phyloP scores from a whole-genome alignment of 2,329 filamentous ascomycete genomes.

The Penicillium sp. region DNA sequence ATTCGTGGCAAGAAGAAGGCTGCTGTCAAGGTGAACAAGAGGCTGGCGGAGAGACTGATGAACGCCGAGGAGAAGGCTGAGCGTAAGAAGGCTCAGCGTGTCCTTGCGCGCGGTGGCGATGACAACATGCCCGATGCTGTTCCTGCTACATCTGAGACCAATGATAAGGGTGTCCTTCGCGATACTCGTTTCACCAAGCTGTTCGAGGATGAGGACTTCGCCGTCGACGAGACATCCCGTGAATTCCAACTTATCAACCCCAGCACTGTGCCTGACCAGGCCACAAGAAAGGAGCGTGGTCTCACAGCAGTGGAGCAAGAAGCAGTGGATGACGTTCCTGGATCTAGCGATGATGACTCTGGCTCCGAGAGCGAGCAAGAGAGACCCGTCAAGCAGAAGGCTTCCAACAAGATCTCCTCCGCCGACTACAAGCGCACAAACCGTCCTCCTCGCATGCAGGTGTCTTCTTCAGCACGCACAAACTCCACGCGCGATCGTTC shows the following conservation, averaged over 20 bases:
- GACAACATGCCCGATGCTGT: conserved; percentile 40
- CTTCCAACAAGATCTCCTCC: conserved; percentile 53
- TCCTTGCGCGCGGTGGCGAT: conserved; percentile 59
- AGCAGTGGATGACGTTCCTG: conserved; percentile 52
- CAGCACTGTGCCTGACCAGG: conserved; percentile 60
- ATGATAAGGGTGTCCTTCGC: conserved; percentile 66
- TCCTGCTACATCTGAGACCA: conserved; percentile 18
- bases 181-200: conserved; percentile 85
- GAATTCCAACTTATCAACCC: conserved; percentile 91
- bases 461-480: conserved; percentile 53
- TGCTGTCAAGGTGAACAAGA: conserved; percentile 79
- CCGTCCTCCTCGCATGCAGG: conserved; percentile 55
- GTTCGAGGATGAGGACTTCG: conserved; percentile 92
- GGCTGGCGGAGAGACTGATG: conserved; percentile 62
- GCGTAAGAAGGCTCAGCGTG: conserved; percentile 44
- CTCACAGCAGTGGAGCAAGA: conserved; percentile 66
- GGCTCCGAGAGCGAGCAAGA: conserved; percentile 34
- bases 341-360: conserved; percentile 42
- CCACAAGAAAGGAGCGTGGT: conserved; percentile 44
- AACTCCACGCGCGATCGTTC: conserved; percentile 53
- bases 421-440: conserved; percentile 57
- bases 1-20: conserved; percentile 95
- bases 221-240: conserved; percentile 81
- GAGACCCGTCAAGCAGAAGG: conserved; percentile 28
- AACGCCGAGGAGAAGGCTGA: conserved; percentile 60